Base-by-base conservation (phyloP, 768 basidiomycete genomes). In the Collybiopsis confluens region DNA sequence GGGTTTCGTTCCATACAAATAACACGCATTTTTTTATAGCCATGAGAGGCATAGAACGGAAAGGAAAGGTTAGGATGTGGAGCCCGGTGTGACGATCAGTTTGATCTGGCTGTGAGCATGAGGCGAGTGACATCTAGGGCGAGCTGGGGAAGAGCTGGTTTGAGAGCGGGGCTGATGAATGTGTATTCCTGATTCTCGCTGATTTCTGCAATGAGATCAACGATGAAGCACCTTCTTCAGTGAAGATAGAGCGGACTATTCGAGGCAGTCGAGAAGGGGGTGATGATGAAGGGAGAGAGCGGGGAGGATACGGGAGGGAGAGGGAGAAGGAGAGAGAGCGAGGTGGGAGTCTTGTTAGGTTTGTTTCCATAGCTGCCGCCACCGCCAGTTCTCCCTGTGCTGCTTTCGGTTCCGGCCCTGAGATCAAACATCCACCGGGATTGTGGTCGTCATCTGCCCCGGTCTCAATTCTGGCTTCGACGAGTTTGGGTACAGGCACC, bases 1-100 rank as follows among this genome's bases (percentile, higher is more conserved):
- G 48, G 71, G 80, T 55, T 70, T 73, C 24, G 70, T 70, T 20
- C 81, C 82, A 58, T 72, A 74, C 18, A 82, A 74, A 58, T 80
- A 81, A 66, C 82, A 85, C 7, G 81, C 79, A 83, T 54, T 51
- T 78, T 72, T 18, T 28, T 20, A 35, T 77, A 66, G 10, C 68
- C 55, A 33, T 63, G 60, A 26, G 76, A 73, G 13, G 68, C 65
- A 40, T 70, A 69, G 64, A 83, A 85, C 1, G 82, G 82, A n/a
- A 72, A 70, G 28, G 58, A 55, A 15, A 64, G 59, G 13, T 65
- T 60, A 20, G 62, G 44, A 51, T 66, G 60, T 36, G 75, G 75
- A 20, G 57, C 57, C 74, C 77, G 81, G 33, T 60, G 59, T 3
- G 79, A 74, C 16, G 76, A 66, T 23, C 82, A 80, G 61, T 84